Conservation (phyloP, 2,329 filamentous ascomycete species). For the Cladobotryum protrusum region DNA sequence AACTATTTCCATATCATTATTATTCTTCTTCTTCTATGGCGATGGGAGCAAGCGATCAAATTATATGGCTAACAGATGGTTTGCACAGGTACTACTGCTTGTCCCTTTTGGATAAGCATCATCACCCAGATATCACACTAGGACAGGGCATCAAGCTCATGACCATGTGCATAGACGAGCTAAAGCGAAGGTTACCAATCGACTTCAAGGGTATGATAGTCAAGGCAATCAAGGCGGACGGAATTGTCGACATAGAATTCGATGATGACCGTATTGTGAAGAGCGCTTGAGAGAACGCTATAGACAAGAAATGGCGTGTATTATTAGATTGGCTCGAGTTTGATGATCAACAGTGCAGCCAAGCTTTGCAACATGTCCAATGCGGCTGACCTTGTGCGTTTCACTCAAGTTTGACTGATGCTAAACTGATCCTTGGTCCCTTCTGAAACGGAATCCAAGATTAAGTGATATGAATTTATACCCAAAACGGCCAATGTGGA, state of each 20-base stretch:
- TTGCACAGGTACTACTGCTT: slow-evolving; percentile 82
- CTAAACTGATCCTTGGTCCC: no score
- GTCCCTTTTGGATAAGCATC: slow-evolving; percentile 96
- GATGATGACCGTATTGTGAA: slow-evolving; percentile 71
- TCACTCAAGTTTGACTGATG: no score
- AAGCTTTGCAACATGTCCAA: neutral
- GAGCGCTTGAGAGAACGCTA: slow-evolving; percentile 41
- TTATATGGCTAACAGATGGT: slow-evolving; percentile 10
- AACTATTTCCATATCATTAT: slow-evolving; percentile 15
- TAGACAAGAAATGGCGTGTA: slow-evolving; percentile 26
- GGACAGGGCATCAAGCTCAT: slow-evolving; percentile 89
- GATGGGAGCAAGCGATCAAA: neutral
- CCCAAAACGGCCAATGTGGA: no score
- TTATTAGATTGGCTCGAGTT: slow-evolving; percentile 24
- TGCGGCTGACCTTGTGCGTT: no score
- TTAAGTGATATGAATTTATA: no score
- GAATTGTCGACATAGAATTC: slow-evolving; percentile 77
- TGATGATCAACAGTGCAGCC: slow-evolving; percentile 7
- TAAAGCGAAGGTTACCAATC: slow-evolving; percentile 93
- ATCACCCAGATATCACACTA: slow-evolving; percentile 87
- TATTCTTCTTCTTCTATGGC: neutral
- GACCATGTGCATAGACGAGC: slow-evolving; percentile 90
- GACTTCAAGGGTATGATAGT: slow-evolving; percentile 97
- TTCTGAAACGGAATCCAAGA: no score
- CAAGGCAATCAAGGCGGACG: slow-evolving; percentile 93